Conservation (phyloP, 805 yeast genomes). For the Lipomyces lipofer region DNA sequence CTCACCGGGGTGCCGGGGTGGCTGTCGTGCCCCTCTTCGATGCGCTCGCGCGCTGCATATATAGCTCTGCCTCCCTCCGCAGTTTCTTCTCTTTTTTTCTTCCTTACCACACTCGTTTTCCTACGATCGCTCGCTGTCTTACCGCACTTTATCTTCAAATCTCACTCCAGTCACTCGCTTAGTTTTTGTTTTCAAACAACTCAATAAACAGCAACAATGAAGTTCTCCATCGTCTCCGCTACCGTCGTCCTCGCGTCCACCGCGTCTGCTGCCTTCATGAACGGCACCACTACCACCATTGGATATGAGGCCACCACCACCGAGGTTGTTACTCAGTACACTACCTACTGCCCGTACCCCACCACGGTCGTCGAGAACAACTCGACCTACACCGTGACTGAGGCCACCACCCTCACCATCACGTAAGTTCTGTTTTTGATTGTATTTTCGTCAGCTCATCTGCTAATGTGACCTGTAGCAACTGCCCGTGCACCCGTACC, state of each 20-base stretch:
- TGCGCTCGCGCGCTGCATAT: no score
- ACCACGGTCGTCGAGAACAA: conserved; percentile 66
- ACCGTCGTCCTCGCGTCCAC: conserved; percentile 30
- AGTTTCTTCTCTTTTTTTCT: background rate
- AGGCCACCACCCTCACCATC: conserved; percentile 78
- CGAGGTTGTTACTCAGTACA: conserved; percentile 66
- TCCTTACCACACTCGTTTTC: conserved; percentile 1
- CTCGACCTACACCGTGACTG: conserved; percentile 72
- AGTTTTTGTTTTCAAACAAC: background rate
- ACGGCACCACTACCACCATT: conserved; percentile 47
- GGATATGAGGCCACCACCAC: conserved; percentile 47
- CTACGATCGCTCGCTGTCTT: conserved; percentile 8
- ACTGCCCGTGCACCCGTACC: conserved; percentile 79
- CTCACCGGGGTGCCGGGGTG: no score
- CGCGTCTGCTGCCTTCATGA: conserved; percentile 33
- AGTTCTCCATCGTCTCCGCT: conserved; percentile 31
- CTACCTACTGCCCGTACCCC: conserved; percentile 81
- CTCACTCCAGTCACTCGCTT: conserved; percentile 16
- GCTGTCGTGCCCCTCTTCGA: no score
- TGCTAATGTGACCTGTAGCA: conserved; percentile 35
- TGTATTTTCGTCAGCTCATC: background rate
- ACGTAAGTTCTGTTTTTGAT: conserved; percentile 41
- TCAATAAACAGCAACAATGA: conserved; percentile 23
- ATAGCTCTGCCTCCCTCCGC: conserved; percentile 9
- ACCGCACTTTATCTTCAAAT: no score